Percentiles rank a stretch among this genome's conserved stretches.
These are phyloP conservation scores for Kwoniella pini DNA, from an alignment of 768 basidiomycete species.

Conservation along the genomic window DNA sequence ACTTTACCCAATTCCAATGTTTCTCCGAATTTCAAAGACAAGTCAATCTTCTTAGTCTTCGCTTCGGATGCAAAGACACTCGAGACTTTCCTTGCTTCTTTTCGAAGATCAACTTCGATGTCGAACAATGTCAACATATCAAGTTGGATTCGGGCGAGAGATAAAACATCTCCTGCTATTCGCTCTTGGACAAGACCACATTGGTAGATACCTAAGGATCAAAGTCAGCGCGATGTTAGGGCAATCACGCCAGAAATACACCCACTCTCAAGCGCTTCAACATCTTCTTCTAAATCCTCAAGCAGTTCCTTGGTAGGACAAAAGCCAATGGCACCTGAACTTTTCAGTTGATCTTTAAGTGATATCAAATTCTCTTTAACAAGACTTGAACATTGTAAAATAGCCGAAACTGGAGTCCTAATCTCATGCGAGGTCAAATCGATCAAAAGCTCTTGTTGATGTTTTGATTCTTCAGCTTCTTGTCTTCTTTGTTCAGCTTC, in stretches of 20 bases:
- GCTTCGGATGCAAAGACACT: conserved; percentile 53
- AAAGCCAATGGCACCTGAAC: conserved; percentile 24
- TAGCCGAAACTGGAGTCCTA: conserved; percentile 52
- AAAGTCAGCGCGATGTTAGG: background rate
- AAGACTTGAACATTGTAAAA: conserved; percentile 51
- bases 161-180: conserved; percentile 52
- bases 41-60: conserved; percentile 50
- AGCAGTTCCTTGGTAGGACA: conserved; percentile 40
- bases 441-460: conserved; percentile 54
- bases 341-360: conserved; percentile 35
- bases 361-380: conserved; percentile 47
- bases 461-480: conserved; percentile 49
- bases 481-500: conserved; percentile 42
- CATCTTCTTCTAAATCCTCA: conserved; percentile 49
- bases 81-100: conserved; percentile 47
- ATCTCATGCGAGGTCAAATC: conserved; percentile 55
- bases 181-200: conserved; percentile 49
- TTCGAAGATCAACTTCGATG: conserved; percentile 49
- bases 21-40: conserved; percentile 47
- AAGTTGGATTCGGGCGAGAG: conserved; percentile 46
- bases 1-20: conserved; percentile 36
- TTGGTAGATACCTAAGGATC: conserved; percentile 33
- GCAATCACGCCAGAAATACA: background rate
- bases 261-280: conserved; percentile 53
- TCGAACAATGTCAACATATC: conserved; percentile 50